phyloP scores from a whole-genome alignment of 768 basidiomycete genomes.

The Nidularia pulvinata region DNA sequence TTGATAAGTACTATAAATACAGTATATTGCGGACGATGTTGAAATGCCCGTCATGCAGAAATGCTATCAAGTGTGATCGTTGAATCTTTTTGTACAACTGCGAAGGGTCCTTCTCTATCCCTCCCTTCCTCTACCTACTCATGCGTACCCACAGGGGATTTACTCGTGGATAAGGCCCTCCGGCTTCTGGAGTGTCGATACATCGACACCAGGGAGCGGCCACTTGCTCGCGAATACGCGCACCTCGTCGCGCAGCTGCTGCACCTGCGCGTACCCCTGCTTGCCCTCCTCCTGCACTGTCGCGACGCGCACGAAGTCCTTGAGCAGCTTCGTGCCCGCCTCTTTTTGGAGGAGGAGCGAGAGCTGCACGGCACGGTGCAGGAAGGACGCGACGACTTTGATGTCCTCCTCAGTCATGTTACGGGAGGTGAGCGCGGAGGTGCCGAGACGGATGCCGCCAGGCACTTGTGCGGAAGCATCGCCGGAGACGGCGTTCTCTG shows the following conservation, averaged over 20 bases:
- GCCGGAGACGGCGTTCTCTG: constrained; percentile 96
- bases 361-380: constrained; percentile 94
- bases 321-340: constrained; percentile 91
- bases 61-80: constrained; percentile 39
- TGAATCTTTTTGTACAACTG: constrained; percentile 43
- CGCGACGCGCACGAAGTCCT: constrained; percentile 92
- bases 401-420: constrained; percentile 90
- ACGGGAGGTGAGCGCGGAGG: constrained; percentile 92
- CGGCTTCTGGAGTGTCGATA: constrained; percentile 47
- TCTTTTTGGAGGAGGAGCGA: constrained; percentile 90
- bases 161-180: constrained; percentile 61
- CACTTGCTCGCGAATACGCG: constrained; percentile 78
- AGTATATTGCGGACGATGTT: constrained; percentile 41
- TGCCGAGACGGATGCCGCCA: constrained; percentile 96
- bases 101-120: neutral
- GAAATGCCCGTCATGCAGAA: constrained; percentile 39
- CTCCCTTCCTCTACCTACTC: neutral
- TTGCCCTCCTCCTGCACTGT: constrained; percentile 67
- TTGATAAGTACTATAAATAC: neutral
- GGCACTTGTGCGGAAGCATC: constrained; percentile 95
- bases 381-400: constrained; percentile 83
- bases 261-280: constrained; percentile 69
- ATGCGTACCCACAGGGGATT: neutral
- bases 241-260: constrained; percentile 80
- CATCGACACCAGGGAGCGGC: constrained; percentile 90